These are phyloP conservation scores for Phylloporus rhodoxanthus DNA, from an alignment of 768 basidiomycete species.

Conservation along the genomic window DNA sequence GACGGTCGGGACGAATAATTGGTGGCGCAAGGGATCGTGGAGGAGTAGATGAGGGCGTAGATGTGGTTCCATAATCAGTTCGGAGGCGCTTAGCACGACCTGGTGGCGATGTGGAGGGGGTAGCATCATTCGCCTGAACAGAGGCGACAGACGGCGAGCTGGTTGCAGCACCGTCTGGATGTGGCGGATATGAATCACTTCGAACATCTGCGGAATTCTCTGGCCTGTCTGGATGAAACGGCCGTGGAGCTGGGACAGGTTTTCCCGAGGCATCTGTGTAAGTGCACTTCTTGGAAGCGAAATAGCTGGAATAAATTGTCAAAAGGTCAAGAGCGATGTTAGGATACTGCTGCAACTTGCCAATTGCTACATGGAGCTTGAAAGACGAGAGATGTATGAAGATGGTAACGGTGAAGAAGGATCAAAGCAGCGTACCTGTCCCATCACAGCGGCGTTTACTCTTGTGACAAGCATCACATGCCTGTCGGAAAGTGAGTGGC, in stretches of 20 bases:
- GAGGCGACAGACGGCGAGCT: conserved; percentile 13
- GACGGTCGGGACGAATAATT: conserved; percentile 35
- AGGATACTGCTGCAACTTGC: conserved; percentile 33
- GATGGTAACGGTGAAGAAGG: conserved; percentile 2
- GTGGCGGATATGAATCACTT: conserved; percentile 12
- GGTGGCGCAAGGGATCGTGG: conserved; percentile 34
- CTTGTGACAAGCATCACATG: conserved; percentile 82
- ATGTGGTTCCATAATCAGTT: conserved; percentile 35
- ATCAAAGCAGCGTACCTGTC: conserved; percentile 46
- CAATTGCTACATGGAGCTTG: conserved; percentile 79
- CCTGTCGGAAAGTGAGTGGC: conserved; percentile 29
- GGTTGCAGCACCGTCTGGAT: conserved; percentile 9
- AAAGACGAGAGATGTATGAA: conserved; percentile 7
- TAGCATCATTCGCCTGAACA: conserved; percentile 10
- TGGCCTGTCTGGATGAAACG: conserved; percentile 39
- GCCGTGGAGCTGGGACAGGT: conserved; percentile 67
- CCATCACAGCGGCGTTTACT: conserved; percentile 82
- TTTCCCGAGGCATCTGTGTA: conserved; percentile 78
- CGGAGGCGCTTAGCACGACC: conserved; percentile 51
- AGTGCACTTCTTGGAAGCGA: conserved; percentile 73
- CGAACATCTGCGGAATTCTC: conserved; percentile 25
- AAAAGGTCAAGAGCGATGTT: background rate
- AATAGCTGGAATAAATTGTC: conserved; percentile 46
- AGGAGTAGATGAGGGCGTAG: conserved; percentile 27
- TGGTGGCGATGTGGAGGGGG: conserved; percentile 17